Conservation (phyloP, 1,284 basidiomycete species). For the Leccinum fallax region DNA sequence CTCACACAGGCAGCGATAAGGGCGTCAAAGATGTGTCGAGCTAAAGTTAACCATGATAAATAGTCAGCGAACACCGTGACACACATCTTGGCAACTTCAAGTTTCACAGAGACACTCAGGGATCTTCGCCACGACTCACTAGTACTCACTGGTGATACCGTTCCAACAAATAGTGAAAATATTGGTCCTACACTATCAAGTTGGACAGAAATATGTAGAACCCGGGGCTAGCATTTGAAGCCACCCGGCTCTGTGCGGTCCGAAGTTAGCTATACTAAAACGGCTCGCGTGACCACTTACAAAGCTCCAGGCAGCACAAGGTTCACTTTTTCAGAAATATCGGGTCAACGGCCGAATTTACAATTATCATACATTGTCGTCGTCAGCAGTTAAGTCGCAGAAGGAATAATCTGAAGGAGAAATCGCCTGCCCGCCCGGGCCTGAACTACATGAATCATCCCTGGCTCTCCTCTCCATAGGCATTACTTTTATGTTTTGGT, state of each 20-base stretch:
- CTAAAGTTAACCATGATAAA: conserved; percentile 5
- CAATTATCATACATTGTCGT: background rate
- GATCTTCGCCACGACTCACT: background rate
- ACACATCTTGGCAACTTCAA: background rate
- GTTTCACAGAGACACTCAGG: background rate
- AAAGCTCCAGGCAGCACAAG: background rate
- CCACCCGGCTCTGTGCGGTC: background rate
- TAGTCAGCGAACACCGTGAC: background rate
- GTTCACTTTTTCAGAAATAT: background rate
- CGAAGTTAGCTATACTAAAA: background rate
- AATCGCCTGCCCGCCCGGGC: no score
- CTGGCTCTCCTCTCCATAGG: conserved; percentile 61
- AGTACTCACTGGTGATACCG: background rate
- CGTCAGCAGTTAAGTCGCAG: background rate
- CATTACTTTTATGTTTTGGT: conserved; percentile 77
- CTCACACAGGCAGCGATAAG: conserved; percentile 5
- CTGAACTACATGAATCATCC: conserved; percentile 22
- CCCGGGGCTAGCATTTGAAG: background rate
- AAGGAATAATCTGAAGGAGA: background rate
- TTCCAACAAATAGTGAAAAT: background rate
- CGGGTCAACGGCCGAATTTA: background rate
- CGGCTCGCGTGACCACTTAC: background rate
- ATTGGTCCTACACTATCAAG: background rate
- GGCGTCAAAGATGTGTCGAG: background rate
- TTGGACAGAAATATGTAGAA: background rate